Conservation (phyloP, 192 early-diverging fungal species). For the Helicostylum pulchrum region DNA sequence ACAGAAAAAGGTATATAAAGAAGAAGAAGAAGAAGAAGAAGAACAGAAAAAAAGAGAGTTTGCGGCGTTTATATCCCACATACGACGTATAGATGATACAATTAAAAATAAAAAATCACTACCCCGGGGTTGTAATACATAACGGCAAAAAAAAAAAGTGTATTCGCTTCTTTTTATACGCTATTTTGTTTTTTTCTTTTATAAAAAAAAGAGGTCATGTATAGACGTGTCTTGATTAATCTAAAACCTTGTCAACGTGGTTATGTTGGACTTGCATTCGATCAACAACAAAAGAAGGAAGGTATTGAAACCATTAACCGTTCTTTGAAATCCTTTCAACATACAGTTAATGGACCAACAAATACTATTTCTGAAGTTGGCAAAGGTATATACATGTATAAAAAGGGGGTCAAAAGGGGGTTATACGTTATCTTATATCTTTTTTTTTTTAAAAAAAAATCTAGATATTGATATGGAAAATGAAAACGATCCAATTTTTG, state of each 20-base stretch:
- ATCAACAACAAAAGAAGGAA: background rate
- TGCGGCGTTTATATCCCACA: too few relatives aligned
- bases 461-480: constrained; percentile 40
- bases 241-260: background rate
- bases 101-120: background rate
- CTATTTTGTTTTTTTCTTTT: constrained; percentile 3
- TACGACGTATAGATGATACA: too few relatives aligned
- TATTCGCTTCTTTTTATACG: background rate
- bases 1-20: too few relatives aligned
- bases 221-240: constrained; percentile 9
- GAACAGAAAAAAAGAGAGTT: too few relatives aligned
- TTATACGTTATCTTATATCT: background rate
- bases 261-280: constrained; percentile 24
- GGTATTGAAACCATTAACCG: constrained; percentile 16
- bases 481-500: constrained; percentile 50
- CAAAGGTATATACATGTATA: constrained; percentile 1
- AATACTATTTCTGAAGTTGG: constrained; percentile 21
- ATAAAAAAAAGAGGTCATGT: constrained; percentile 5
- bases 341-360: background rate
- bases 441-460: background rate
- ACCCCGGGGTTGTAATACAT: background rate
- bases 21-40: too few relatives aligned
- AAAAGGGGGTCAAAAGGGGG: too few relatives aligned
- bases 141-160: background rate
- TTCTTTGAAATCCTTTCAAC: constrained; percentile 28